Percentiles rank a stretch among this genome's conserved stretches.
These are phyloP conservation scores for Lonicera japonica DNA, from an alignment of 129 eudicot genomes.

Conservation along the genomic window DNA sequence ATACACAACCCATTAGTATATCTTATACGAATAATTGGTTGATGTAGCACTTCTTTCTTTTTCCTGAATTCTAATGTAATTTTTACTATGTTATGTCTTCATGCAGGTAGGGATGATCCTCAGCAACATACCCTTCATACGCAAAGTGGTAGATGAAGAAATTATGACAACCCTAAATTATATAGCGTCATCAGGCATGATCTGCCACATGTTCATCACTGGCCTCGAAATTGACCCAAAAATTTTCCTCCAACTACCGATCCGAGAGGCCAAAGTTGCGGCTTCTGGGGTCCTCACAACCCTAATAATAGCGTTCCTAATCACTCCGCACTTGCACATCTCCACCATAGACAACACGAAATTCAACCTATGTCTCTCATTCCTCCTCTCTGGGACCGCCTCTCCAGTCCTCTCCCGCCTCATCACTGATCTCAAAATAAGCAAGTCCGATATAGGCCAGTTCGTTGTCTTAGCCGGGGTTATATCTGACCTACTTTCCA, in stretches of 20 bases:
- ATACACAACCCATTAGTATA: too few relatives aligned
- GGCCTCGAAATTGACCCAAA: constrained; percentile 72
- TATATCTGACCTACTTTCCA: constrained; percentile 52
- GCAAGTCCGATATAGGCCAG: constrained; percentile 75
- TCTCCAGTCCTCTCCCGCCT: constrained; percentile 64
- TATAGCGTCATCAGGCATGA: constrained; percentile 66
- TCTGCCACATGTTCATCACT: constrained; percentile 70
- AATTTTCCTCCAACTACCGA: constrained; percentile 41
- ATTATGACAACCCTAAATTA: constrained; percentile 42
- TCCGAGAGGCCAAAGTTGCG: constrained; percentile 62
- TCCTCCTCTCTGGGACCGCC: constrained; percentile 61
- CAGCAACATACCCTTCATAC: constrained; percentile 48
- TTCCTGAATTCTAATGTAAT: background rate
- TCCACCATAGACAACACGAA: constrained; percentile 11
- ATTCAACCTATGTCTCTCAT: constrained; percentile 49
- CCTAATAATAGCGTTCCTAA: constrained; percentile 31
- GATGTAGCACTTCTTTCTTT: background rate
- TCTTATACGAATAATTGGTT: too few relatives aligned
- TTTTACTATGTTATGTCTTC: constrained; percentile 1
- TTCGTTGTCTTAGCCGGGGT: constrained; percentile 62
- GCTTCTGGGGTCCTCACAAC: constrained; percentile 51
- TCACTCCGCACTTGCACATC: constrained; percentile 37
- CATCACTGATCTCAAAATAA: constrained; percentile 67
- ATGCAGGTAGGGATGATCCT: constrained; percentile 68
- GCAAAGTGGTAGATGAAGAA: constrained; percentile 20